Evolutionary conservation across 2,329 filamentous ascomycete species (phyloP).

Genomic region (Stemphylium vesicarium): DNA sequence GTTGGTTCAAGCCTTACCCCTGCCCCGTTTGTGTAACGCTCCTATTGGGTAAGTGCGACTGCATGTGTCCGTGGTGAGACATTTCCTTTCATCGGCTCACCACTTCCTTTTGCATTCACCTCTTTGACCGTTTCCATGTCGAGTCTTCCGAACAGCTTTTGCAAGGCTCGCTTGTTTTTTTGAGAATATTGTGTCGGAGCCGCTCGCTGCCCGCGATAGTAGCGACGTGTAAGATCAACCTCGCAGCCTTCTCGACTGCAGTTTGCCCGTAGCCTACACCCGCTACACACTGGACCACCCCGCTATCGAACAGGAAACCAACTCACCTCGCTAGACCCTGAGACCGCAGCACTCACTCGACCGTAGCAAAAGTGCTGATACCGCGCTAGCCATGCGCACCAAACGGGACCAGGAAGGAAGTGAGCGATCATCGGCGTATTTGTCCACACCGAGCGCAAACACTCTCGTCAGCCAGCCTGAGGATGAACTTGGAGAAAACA

Average conservation of each 20-base stretch:
- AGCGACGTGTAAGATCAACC: no score
- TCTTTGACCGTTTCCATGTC: neutral
- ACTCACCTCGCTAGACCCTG: neutral
- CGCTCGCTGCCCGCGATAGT: no score
- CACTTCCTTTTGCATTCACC: neutral
- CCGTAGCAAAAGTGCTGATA: conserved; percentile 9
- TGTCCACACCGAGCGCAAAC: neutral
- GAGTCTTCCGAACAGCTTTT: no score
- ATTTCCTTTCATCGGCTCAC: neutral
- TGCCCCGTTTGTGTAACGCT: conserved; percentile 4
- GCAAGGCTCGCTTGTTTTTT: neutral
- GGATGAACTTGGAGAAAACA: neutral
- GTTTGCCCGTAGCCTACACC: neutral
- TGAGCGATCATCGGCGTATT: neutral
- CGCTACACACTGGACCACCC: neutral
- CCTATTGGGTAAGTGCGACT: conserved; percentile 3
- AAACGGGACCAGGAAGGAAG: conserved; percentile 1
- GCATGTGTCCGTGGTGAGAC: no score
- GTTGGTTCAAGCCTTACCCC: neutral
- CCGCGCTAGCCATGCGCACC: conserved; percentile 11
- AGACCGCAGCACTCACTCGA: conserved; percentile 1
- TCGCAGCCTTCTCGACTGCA: neutral
- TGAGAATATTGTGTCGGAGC: no score
- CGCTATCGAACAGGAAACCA: neutral
- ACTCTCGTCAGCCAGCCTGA: neutral